Evolutionary conservation across 495 filamentous ascomycete genomes (phyloP).

Genomic region (Penicillium herquei): DNA sequence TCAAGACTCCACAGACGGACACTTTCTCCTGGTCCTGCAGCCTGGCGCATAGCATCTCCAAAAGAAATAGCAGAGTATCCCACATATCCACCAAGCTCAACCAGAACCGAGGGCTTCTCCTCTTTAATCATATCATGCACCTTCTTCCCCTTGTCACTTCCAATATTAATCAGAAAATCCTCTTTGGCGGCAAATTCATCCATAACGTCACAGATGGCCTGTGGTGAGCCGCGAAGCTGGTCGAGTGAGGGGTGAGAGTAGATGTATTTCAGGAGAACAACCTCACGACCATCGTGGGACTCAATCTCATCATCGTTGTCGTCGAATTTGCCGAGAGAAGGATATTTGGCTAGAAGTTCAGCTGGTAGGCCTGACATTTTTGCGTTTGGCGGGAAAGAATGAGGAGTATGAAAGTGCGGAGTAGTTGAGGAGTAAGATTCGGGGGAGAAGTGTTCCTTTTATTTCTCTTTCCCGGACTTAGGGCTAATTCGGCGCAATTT

Average conservation of each 20-base stretch:
- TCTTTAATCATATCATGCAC: conserved; percentile 56
- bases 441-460: background rate
- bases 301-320: conserved; percentile 1
- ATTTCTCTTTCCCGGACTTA: background rate
- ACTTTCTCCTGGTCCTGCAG: conserved; percentile 34
- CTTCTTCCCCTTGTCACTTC: conserved; percentile 62
- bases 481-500: background rate
- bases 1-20: conserved; percentile 60
- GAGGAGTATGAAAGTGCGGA: background rate
- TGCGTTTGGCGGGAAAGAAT: background rate
- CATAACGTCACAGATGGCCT: conserved; percentile 56
- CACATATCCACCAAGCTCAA: conserved; percentile 70
- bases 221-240: conserved; percentile 54
- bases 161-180: conserved; percentile 75
- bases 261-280: conserved; percentile 62
- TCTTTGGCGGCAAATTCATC: conserved; percentile 61
- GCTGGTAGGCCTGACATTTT: conserved; percentile 1
- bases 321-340: conserved; percentile 4
- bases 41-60: conserved; percentile 53
- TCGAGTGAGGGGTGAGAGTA: conserved; percentile 47
- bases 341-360: conserved; percentile 9
- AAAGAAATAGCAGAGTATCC: conserved; percentile 71
- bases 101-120: conserved; percentile 55
- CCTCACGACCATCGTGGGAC: conserved; percentile 63
- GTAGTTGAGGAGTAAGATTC: background rate